Percentiles rank a stretch among this genome's conserved stretches.
phyloP scores from a whole-genome alignment of 306 rosid genomes.

The Vigna reflexopilosa region DNA sequence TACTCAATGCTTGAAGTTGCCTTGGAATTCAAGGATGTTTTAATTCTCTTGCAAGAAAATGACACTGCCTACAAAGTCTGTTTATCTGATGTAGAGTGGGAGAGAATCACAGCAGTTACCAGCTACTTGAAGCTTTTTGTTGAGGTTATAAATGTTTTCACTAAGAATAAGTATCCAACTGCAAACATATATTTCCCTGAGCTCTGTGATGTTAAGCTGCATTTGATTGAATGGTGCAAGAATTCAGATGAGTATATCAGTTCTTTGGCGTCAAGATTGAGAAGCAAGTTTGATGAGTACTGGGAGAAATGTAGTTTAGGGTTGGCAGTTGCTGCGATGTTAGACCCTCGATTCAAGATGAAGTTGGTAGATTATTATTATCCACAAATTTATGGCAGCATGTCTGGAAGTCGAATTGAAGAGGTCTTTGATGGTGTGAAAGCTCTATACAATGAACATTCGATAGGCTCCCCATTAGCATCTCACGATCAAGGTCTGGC shows the following conservation, averaged over 20 bases:
- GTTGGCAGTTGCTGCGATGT: constrained; percentile 91
- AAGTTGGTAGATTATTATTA: constrained; percentile 90
- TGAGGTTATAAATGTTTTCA: constrained; percentile 67
- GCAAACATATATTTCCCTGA: constrained; percentile 88
- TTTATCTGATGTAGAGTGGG: constrained; percentile 84
- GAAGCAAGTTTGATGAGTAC: constrained; percentile 86
- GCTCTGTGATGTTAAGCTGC: constrained; percentile 86
- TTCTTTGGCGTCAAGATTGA: constrained; percentile 77
- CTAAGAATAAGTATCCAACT: constrained; percentile 69
- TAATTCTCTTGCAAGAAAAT: constrained; percentile 75
- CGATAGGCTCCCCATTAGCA: constrained; percentile 79
- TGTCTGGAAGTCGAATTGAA: constrained; percentile 61
- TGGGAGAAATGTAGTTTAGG: constrained; percentile 91
- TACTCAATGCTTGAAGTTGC: constrained; percentile 84
- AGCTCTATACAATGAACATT: constrained; percentile 86
- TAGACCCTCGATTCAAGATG: constrained; percentile 97
- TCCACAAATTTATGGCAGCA: constrained; percentile 80
- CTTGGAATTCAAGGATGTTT: constrained; percentile 76
- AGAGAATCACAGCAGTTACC: constrained; percentile 58
- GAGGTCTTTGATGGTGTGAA: constrained; percentile 77
- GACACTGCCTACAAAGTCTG: constrained; percentile 57
- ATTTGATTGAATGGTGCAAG: constrained; percentile 92
- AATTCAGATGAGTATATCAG: constrained; percentile 71
- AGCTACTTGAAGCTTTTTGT: constrained; percentile 80
- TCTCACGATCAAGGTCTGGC: constrained; percentile 76